A percentile compares a stretch with the other conserved stretches of the same genome.
phyloP scores from a whole-genome alignment of 2,329 filamentous ascomycete genomes.

The Neofusicoccum sp. region DNA sequence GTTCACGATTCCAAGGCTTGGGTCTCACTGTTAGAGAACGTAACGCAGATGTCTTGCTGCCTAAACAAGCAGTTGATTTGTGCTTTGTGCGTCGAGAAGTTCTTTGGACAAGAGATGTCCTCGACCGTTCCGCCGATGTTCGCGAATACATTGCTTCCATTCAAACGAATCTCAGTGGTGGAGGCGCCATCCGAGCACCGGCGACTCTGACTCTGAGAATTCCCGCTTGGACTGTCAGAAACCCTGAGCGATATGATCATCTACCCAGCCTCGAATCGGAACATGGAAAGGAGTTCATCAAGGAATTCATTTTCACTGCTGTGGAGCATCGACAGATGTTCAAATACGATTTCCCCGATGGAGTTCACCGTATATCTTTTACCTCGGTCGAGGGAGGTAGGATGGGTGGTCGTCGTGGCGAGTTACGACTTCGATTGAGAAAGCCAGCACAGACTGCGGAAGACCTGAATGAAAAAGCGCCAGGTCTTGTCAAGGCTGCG shows the following conservation, averaged over 20 bases:
- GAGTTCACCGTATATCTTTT: conserved; percentile 26
- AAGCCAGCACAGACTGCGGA: not conserved
- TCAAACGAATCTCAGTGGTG: conserved; percentile 23
- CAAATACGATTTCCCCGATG: conserved; percentile 22
- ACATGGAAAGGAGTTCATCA: conserved; percentile 18
- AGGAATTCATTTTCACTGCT: conserved; percentile 35
- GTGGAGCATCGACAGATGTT: conserved; percentile 34
- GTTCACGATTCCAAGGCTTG: conserved; percentile 27
- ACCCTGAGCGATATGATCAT: not conserved
- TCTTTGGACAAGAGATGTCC: conserved; percentile 23
- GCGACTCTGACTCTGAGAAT: conserved; percentile 29
- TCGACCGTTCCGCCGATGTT: conserved; percentile 24
- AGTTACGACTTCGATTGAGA: conserved; percentile 28
- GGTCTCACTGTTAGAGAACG: conserved; percentile 30
- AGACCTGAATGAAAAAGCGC: not conserved
- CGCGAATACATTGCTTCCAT: conserved; percentile 27
- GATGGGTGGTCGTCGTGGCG: conserved; percentile 30
- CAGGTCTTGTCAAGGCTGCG: not conserved
- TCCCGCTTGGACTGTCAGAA: conserved; percentile 33
- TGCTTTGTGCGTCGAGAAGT: conserved; percentile 29
- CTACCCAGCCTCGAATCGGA: not conserved
- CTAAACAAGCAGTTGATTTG: conserved; percentile 33
- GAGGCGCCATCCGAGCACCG: conserved; percentile 33
- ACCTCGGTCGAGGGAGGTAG: conserved; percentile 33
- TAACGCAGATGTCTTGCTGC: conserved; percentile 35